These are phyloP conservation scores for Scheffersomyces amazonensis DNA, from an alignment of 805 yeast species.

Conservation along the genomic window DNA sequence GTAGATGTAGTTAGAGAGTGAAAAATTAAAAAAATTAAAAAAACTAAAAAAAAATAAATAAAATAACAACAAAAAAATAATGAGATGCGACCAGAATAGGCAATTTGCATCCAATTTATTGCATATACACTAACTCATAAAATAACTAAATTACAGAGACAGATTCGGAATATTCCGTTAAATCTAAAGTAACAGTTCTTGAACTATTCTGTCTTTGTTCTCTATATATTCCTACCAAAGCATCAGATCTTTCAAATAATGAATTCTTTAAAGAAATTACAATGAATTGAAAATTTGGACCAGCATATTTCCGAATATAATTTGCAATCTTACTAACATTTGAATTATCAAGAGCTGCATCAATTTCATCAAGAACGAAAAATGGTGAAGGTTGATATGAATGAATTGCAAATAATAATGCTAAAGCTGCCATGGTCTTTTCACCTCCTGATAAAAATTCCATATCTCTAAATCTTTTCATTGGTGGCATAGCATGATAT, in stretches of 20 bases:
- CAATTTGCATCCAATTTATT: background rate
- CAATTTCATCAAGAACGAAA: conserved; percentile 95
- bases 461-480: conserved; percentile 90
- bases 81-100: background rate
- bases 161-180: conserved; percentile 54
- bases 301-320: conserved; percentile 72
- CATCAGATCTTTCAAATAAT: conserved; percentile 83
- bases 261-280: conserved; percentile 89
- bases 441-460: conserved; percentile 95
- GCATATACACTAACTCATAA: background rate
- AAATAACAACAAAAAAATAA: too few species aligned
- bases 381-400: conserved; percentile 92
- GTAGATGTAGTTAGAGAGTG: too few species aligned
- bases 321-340: conserved; percentile 87
- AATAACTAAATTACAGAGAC: conserved; percentile 8
- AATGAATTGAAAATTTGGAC: conserved; percentile 82
- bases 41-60: too few species aligned
- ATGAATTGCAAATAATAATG: conserved; percentile 86
- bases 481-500: conserved; percentile 95
- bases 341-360: conserved; percentile 91
- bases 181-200: conserved; percentile 68
- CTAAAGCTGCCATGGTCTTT: conserved; percentile 93
- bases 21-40: too few species aligned
- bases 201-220: conserved; percentile 75
- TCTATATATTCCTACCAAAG: conserved; percentile 89